Conservation (phyloP, 352 stramenopile species). For the Phytophthora syringae region DNA sequence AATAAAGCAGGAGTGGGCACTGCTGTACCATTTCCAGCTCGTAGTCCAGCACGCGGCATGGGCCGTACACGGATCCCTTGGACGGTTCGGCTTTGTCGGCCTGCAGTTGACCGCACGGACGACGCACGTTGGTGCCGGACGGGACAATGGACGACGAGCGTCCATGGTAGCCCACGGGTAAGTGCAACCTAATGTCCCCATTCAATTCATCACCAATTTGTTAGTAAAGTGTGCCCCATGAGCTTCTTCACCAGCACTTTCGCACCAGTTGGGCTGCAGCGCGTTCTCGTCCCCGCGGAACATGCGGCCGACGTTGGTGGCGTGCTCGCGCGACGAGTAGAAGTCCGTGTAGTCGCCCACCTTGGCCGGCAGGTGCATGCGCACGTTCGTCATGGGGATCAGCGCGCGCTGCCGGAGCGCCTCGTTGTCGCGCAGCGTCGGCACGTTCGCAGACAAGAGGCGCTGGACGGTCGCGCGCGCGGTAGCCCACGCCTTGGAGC, state of each 20-base stretch:
- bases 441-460: slow-evolving; percentile 80
- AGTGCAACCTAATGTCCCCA: slow-evolving; percentile 74
- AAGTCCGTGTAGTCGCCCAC: slow-evolving; percentile 99
- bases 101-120: slow-evolving; percentile 94
- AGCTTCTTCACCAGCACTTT: neutral
- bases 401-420: slow-evolving; percentile 78
- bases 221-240: neutral
- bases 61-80: slow-evolving; percentile 92
- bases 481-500: slow-evolving; percentile 85
- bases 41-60: slow-evolving; percentile 95
- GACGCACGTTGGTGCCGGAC: slow-evolving; percentile 83
- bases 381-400: slow-evolving; percentile 73
- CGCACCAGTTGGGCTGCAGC: slow-evolving; percentile 95
- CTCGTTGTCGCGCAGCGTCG: slow-evolving; percentile 84
- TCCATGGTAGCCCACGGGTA: slow-evolving; percentile 98
- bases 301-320: slow-evolving; percentile 95
- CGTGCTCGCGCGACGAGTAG: slow-evolving; percentile 96
- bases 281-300: slow-evolving; percentile 95
- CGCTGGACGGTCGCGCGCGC: slow-evolving; percentile 88
- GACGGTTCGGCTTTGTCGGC: slow-evolving; percentile 88
- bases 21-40: slow-evolving; percentile 92
- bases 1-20: neutral
- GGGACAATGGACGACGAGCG: slow-evolving; percentile 92
- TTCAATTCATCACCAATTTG: neutral
- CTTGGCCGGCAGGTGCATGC: slow-evolving; percentile 93